These are phyloP conservation scores for Cicer yamashitae DNA, from an alignment of 306 rosid species.

Conservation along the genomic window DNA sequence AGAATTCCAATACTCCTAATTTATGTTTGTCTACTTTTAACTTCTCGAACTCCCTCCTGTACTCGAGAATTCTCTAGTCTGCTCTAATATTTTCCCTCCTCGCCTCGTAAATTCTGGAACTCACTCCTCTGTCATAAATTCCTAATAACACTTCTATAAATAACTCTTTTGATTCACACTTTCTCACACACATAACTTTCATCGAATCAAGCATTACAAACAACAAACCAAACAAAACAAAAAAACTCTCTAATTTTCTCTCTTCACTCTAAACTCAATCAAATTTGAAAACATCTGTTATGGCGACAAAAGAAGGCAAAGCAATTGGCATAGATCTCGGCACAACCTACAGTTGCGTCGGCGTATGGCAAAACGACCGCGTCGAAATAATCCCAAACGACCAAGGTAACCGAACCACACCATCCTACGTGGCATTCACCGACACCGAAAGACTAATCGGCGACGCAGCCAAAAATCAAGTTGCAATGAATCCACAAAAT, in stretches of 20 bases:
- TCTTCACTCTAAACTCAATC: neutral
- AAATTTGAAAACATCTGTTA: neutral
- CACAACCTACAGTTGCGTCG: conserved; percentile 91
- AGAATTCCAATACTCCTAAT: no score
- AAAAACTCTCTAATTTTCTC: neutral
- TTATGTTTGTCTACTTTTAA: no score
- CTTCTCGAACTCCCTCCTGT: conserved; percentile 40
- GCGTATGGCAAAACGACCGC: conserved; percentile 82
- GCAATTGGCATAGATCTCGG: conserved; percentile 92
- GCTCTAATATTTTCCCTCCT: neutral
- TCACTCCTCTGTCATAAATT: neutral
- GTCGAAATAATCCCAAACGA: conserved; percentile 88
- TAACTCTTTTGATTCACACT: no score
- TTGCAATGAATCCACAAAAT: conserved; percentile 84
- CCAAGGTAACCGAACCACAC: conserved; percentile 90
- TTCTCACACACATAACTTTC: neutral
- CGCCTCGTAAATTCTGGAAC: conserved; percentile 32
- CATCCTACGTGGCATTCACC: conserved; percentile 88
- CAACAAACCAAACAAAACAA: neutral
- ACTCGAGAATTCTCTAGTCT: conserved; percentile 54
- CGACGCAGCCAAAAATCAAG: conserved; percentile 89
- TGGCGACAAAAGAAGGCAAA: conserved; percentile 81
- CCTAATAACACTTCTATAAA: conserved; percentile 26
- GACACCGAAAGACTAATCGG: conserved; percentile 85
- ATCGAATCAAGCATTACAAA: neutral